A percentile compares a stretch with the other conserved stretches of the same genome.
phyloP scores from a whole-genome alignment of 129 eudicot species.

The Smallanthus sonchifolius region DNA sequence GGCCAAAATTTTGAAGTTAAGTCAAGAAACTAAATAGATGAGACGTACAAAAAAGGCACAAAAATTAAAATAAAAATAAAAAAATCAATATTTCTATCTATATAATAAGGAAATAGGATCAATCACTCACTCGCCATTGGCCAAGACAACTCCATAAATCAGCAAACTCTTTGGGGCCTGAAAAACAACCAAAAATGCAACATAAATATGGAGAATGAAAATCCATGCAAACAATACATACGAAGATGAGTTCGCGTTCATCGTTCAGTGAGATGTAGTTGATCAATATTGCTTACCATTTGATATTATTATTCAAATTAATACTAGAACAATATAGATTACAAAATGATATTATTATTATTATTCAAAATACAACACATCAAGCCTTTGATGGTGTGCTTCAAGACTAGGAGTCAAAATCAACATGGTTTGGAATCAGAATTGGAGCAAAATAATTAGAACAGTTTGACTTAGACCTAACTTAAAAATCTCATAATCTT shows the following conservation, averaged over 20 bases:
- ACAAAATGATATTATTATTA: not conserved
- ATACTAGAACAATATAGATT: not conserved
- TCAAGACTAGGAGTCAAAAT: not conserved
- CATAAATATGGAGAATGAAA: constrained; percentile 1
- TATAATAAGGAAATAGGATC: not conserved
- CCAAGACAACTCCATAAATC: constrained; percentile 76
- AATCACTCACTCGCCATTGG: constrained; percentile 72
- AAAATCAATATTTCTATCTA: not conserved
- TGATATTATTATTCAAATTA: not conserved
- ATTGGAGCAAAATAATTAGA: not conserved
- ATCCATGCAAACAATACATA: not conserved
- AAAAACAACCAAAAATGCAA: constrained; percentile 5
- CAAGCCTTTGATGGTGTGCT: not conserved
- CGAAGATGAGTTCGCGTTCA: not conserved
- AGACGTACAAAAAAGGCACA: not conserved
- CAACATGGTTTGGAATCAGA: not conserved
- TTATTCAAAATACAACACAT: not conserved
- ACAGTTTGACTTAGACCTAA: not conserved
- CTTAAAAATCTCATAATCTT: not conserved
- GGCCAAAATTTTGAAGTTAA: not conserved
- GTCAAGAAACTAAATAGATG: not conserved
- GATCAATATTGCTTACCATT: not conserved
- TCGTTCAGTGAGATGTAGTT: not conserved
- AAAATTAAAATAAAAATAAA: not conserved
- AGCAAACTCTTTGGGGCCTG: constrained; percentile 73